These are phyloP conservation scores for Delphinella strobiligena DNA, from an alignment of 2,329 filamentous ascomycete genomes.

Conservation along the genomic window DNA sequence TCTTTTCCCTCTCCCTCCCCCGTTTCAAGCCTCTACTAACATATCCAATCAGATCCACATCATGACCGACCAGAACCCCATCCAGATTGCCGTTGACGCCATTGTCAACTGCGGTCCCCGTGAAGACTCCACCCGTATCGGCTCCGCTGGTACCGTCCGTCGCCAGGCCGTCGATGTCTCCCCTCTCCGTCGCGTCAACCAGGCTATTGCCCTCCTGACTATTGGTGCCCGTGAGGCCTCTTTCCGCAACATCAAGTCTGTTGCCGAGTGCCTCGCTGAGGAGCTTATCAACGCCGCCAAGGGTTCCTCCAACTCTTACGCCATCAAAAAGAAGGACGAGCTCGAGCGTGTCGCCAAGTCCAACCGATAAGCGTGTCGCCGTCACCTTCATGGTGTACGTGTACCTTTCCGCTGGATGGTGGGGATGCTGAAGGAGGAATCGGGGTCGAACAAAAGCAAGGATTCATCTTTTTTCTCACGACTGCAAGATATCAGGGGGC, in stretches of 20 bases:
- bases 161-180: conserved; percentile 99
- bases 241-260: conserved; percentile 99
- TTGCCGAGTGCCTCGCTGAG: conserved; percentile 98
- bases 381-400: conserved; percentile 21
- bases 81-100: conserved; percentile 98
- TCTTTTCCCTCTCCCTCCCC: conserved; percentile 20
- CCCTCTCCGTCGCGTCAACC: conserved; percentile 98
- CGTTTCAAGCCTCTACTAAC: not conserved
- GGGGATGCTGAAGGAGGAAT: not conserved
- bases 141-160: conserved; percentile 98
- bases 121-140: conserved; percentile 99
- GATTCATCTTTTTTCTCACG: not conserved
- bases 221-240: conserved; percentile 96
- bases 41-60: conserved; percentile 70
- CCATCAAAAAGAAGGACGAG: conserved; percentile 99
- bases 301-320: conserved; percentile 99
- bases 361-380: conserved; percentile 74
- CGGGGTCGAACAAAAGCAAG: not conserved
- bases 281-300: conserved; percentile 99
- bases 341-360: conserved; percentile 99
- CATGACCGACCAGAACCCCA: conserved; percentile 99
- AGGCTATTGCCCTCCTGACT: conserved; percentile 97
- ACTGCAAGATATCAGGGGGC: not conserved
- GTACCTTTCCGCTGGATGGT: not conserved
- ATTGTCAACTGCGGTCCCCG: conserved; percentile 99